Percentiles rank a stretch among this genome's conserved stretches.
Evolutionary conservation across 768 basidiomycete genomes (phyloP).

Genomic region (Tephrocybe sp.): DNA sequence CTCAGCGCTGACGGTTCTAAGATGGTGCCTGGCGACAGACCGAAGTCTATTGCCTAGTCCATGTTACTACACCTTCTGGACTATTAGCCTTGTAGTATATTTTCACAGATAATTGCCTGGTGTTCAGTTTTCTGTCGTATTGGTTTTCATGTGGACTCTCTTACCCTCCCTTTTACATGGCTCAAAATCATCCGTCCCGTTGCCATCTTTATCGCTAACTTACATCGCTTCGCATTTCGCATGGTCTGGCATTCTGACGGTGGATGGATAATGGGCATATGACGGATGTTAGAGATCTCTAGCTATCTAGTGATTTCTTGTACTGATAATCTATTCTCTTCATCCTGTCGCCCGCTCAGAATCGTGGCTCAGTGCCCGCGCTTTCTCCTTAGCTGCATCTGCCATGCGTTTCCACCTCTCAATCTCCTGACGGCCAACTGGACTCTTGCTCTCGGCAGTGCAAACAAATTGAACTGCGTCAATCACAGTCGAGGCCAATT

Average conservation of each 20-base stretch:
- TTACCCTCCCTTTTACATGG: background rate
- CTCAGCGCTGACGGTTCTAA: constrained; percentile 37
- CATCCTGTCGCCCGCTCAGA: constrained; percentile 5
- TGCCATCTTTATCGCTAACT: constrained; percentile 14
- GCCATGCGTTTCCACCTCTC: constrained; percentile 29
- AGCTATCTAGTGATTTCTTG: constrained; percentile 10
- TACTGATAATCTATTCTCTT: constrained; percentile 8
- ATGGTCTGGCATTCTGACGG: constrained; percentile 7
- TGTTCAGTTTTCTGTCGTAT: constrained; percentile 9
- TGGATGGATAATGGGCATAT: constrained; percentile 3
- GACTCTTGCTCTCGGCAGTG: constrained; percentile 20
- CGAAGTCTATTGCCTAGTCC: constrained; percentile 41
- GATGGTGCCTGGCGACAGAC: constrained; percentile 36
- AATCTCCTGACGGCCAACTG: constrained; percentile 20
- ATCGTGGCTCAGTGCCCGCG: background rate
- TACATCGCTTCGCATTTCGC: constrained; percentile 2
- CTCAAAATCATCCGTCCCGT: background rate
- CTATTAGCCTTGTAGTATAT: constrained; percentile 12
- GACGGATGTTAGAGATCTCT: background rate
- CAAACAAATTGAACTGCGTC: constrained; percentile 39
- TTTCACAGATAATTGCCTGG: constrained; percentile 6
- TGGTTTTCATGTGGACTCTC: constrained; percentile 12
- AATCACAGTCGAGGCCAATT: constrained; percentile 46
- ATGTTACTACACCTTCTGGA: background rate
- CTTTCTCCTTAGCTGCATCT: constrained; percentile 17